Percentiles rank a stretch among this genome's conserved stretches.
These are phyloP conservation scores for Tuber microsphaerosporum DNA, from an alignment of 495 filamentous ascomycete genomes.

Conservation along the genomic window DNA sequence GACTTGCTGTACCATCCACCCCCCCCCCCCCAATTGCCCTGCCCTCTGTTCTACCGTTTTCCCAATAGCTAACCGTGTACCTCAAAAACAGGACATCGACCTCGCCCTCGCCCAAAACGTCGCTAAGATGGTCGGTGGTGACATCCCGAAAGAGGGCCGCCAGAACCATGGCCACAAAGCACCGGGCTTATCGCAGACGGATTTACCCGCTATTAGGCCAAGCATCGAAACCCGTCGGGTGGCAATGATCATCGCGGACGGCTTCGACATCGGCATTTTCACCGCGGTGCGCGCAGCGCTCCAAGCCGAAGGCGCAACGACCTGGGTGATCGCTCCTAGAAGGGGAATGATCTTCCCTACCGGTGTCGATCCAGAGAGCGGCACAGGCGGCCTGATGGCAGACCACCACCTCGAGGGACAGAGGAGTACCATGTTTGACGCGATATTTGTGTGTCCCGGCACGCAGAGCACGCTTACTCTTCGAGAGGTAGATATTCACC, in stretches of 20 bases:
- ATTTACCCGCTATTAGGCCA: constrained; percentile 55
- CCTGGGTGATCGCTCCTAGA: constrained; percentile 62
- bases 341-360: constrained; percentile 56
- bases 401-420: constrained; percentile 77
- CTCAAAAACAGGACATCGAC: constrained; percentile 54
- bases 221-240: constrained; percentile 67
- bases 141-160: constrained; percentile 50
- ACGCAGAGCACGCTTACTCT: constrained; percentile 55
- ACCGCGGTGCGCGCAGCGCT: constrained; percentile 57
- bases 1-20: constrained; percentile 48
- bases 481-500: constrained; percentile 9
- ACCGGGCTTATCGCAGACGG: constrained; percentile 57
- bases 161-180: constrained; percentile 63
- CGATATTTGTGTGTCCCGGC: constrained; percentile 72
- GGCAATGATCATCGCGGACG: constrained; percentile 74
- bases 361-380: constrained; percentile 14
- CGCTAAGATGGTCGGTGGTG: constrained; percentile 61
- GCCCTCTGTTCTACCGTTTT: neutral
- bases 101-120: constrained; percentile 63
- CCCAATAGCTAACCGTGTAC: neutral
- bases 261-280: constrained; percentile 64
- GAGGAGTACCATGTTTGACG: constrained; percentile 81
- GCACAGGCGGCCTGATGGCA: constrained; percentile 53
- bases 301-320: constrained; percentile 56
- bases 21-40: neutral